A percentile compares a stretch with the other conserved stretches of the same genome.
These are phyloP conservation scores for Hericium erinaceus DNA, from an alignment of 768 basidiomycete species.

Conservation along the genomic window DNA sequence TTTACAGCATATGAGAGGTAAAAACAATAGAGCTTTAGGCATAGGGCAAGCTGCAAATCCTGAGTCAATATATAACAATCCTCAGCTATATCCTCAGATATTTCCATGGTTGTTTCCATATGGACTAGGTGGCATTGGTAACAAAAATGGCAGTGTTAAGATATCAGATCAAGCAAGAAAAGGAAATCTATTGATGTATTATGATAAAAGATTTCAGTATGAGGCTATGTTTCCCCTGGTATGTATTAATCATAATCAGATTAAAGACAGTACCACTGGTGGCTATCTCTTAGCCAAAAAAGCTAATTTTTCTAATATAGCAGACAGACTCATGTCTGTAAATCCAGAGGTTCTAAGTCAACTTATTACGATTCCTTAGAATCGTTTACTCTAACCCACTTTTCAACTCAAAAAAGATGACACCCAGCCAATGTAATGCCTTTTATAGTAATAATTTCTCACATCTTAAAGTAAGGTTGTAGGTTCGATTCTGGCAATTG, in stretches of 20 bases:
- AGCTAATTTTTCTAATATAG: constrained; percentile 4
- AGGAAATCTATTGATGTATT: constrained; percentile 8
- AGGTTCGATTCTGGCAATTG: too few species aligned
- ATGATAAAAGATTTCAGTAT: constrained; percentile 14
- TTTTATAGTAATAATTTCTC: too few species aligned
- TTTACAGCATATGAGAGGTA: constrained; percentile 1
- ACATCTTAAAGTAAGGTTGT: too few species aligned
- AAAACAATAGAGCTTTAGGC: background rate
- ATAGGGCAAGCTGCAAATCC: constrained; percentile 1
- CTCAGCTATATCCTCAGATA: constrained; percentile 8
- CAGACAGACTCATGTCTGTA: background rate
- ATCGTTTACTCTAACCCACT: too few species aligned
- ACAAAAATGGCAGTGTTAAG: background rate
- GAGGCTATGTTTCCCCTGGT: constrained; percentile 12
- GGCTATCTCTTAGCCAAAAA: constrained; percentile 8
- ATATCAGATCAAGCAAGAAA: constrained; percentile 1
- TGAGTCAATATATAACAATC: constrained; percentile 10
- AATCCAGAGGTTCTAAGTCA: background rate
- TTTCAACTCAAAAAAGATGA: too few species aligned
- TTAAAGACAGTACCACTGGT: constrained; percentile 5
- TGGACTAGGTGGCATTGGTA: constrained; percentile 9
- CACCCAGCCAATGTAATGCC: too few species aligned
- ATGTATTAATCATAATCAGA: constrained; percentile 17
- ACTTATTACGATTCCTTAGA: too few species aligned
- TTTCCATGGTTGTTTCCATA: constrained; percentile 15